phyloP scores from a whole-genome alignment of 1,284 basidiomycete species.

The Psilocybe mexicana region DNA sequence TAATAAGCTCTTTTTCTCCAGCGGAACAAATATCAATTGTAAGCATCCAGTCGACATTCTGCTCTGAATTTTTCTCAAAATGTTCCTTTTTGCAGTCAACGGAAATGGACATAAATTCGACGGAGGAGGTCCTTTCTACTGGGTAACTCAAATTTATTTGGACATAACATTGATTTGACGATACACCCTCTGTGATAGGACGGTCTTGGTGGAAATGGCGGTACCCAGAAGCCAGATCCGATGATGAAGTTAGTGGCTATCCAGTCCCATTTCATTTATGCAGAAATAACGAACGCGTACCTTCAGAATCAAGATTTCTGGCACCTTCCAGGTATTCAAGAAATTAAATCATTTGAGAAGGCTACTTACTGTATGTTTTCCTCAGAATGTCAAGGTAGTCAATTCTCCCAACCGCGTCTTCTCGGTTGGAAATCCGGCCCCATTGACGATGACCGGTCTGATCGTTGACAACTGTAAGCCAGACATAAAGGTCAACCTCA shows the following conservation, averaged over 20 bases:
- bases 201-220: slow-evolving; percentile 20
- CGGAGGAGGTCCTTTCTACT: slow-evolving; percentile 48
- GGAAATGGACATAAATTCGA: slow-evolving; percentile 48
- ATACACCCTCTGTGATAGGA: slow-evolving; percentile 5
- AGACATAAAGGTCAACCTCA: not conserved
- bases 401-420: slow-evolving; percentile 46
- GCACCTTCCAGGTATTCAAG: slow-evolving; percentile 41
- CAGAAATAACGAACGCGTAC: not conserved
- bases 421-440: slow-evolving; percentile 39
- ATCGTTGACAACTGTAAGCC: slow-evolving; percentile 43
- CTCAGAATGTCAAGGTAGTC: slow-evolving; percentile 40
- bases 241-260: slow-evolving; percentile 47
- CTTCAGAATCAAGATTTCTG: slow-evolving; percentile 55
- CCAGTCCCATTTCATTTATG: not conserved
- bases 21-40: slow-evolving; percentile 44
- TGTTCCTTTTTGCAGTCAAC: slow-evolving; percentile 35
- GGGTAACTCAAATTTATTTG: slow-evolving; percentile 26
- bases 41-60: slow-evolving; percentile 8
- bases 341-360: not conserved
- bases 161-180: not conserved
- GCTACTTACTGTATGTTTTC: not conserved
- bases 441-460: slow-evolving; percentile 37
- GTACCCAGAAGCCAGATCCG: slow-evolving; percentile 41
- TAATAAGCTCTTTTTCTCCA: slow-evolving; percentile 15
- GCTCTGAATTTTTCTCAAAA: not conserved